A percentile compares a stretch with the other conserved stretches of the same genome.
Evolutionary conservation across 176 grass and related monocot genomes (phyloP).

Genomic region (Poa annua): DNA sequence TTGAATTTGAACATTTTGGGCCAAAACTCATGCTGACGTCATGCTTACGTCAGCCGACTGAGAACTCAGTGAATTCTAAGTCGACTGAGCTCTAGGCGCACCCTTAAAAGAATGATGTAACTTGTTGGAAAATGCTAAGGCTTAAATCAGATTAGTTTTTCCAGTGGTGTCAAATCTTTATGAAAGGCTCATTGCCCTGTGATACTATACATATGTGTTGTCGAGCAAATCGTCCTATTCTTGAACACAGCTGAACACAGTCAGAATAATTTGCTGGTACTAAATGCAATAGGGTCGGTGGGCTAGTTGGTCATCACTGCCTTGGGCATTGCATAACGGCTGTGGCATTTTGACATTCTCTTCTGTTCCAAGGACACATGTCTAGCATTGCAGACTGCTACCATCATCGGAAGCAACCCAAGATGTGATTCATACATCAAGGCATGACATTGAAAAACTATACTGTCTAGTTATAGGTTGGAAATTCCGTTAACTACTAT

Average conservation of each 20-base stretch:
- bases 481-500: not conserved
- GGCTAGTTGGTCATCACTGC: not conserved
- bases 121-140: not conserved
- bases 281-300: not conserved
- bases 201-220: not conserved
- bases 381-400: constrained; percentile 2
- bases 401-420: not conserved
- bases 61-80: no score
- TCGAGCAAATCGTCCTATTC: not conserved
- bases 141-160: not conserved
- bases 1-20: no score
- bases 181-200: not conserved
- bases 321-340: not conserved
- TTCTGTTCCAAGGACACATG: not conserved
- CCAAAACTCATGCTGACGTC: no score
- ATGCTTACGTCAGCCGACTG: no score
- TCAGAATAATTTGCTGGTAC: not conserved
- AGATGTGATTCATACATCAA: not conserved
- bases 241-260: not conserved
- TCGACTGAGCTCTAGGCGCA: no score
- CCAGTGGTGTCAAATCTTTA: not conserved
- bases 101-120: not conserved
- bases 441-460: not conserved
- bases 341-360: not conserved
- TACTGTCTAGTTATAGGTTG: not conserved